Evolutionary conservation across 2,329 filamentous ascomycete genomes (phyloP).

Genomic region (Colletotrichum neosansevieriae): DNA sequence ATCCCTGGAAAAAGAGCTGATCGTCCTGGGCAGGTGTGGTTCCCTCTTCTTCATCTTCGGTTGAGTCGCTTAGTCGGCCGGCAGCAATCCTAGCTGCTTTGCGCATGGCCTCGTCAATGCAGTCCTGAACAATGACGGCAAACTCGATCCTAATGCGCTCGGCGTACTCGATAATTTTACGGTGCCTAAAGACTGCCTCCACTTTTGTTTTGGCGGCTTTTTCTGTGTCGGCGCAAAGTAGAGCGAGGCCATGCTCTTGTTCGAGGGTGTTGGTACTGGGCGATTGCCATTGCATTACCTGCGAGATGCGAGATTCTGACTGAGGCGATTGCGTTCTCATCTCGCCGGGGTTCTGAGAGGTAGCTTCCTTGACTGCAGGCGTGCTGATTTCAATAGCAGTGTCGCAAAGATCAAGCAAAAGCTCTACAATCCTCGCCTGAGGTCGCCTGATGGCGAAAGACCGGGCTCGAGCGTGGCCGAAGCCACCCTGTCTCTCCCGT

Average conservation of each 20-base stretch:
- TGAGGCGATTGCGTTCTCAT: constrained; percentile 94
- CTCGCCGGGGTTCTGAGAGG: constrained; percentile 75
- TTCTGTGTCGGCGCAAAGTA: constrained; percentile 92
- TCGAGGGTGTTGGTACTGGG: constrained; percentile 91
- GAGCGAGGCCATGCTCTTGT: constrained; percentile 88
- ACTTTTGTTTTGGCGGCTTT: constrained; percentile 87
- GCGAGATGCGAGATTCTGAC: constrained; percentile 93
- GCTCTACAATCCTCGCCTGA: constrained; percentile 91
- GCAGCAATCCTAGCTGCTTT: constrained; percentile 91
- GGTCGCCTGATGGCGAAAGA: constrained; percentile 94
- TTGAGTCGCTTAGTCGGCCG: constrained; percentile 85
- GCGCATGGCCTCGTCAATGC: constrained; percentile 89
- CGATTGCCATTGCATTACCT: constrained; percentile 96
- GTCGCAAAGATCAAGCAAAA: constrained; percentile 94
- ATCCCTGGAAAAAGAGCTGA: constrained; percentile 65
- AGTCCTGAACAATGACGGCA: constrained; percentile 91
- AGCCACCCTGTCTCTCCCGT: constrained; percentile 77
- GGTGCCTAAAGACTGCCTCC: constrained; percentile 90
- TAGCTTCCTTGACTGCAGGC: constrained; percentile 89
- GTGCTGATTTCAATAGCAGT: constrained; percentile 95
- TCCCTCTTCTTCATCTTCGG: constrained; percentile 66
- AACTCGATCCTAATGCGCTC: constrained; percentile 97
- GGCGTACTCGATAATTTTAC: constrained; percentile 93
- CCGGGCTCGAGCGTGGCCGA: constrained; percentile 83
- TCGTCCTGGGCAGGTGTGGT: constrained; percentile 61